phyloP scores from a whole-genome alignment of 2,329 filamentous ascomycete genomes.

The Diaporthe humulicola region DNA sequence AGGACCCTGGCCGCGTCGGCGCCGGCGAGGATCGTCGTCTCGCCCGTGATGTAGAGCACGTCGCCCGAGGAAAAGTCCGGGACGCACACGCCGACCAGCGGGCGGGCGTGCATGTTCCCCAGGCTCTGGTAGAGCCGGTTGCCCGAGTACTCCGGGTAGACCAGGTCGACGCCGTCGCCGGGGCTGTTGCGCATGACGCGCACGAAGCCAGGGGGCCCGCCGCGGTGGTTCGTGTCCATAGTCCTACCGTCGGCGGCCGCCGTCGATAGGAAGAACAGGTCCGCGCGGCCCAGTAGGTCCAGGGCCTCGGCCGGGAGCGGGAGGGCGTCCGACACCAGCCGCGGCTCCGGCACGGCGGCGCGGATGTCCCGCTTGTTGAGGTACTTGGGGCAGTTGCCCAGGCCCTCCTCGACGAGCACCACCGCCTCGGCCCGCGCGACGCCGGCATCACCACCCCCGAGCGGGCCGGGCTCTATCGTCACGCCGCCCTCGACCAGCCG shows the following conservation, averaged over 20 bases:
- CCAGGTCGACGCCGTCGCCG: conserved; percentile 61
- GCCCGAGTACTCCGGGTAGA: conserved; percentile 88
- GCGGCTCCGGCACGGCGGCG: conserved; percentile 66
- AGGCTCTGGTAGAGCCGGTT: conserved; percentile 88
- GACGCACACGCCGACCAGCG: conserved; percentile 77
- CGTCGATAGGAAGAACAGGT: conserved; percentile 81
- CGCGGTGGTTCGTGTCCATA: conserved; percentile 90
- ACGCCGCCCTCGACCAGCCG: conserved; percentile 75
- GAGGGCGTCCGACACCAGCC: conserved; percentile 51
- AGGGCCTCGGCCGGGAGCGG: conserved; percentile 67
- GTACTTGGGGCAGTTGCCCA: conserved; percentile 92
- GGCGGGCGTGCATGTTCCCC: conserved; percentile 79
- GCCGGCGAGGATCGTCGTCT: conserved; percentile 75
- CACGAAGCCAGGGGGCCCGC: conserved; percentile 81
- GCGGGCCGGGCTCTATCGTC: conserved; percentile 47
- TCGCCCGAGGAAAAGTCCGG: conserved; percentile 81
- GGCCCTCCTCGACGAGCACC: conserved; percentile 76
- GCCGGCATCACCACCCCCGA: conserved; percentile 45
- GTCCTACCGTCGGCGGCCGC: conserved; percentile 69
- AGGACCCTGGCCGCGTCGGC: conserved; percentile 72
- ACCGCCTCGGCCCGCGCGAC: conserved; percentile 66
- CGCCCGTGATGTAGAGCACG: conserved; percentile 81
- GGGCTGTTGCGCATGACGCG: conserved; percentile 72
- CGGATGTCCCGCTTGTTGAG: conserved; percentile 79
- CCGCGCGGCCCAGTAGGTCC: conserved; percentile 72